These are phyloP conservation scores for Beauveria asiatica DNA, from an alignment of 2,329 filamentous ascomycete genomes.

Conservation along the genomic window DNA sequence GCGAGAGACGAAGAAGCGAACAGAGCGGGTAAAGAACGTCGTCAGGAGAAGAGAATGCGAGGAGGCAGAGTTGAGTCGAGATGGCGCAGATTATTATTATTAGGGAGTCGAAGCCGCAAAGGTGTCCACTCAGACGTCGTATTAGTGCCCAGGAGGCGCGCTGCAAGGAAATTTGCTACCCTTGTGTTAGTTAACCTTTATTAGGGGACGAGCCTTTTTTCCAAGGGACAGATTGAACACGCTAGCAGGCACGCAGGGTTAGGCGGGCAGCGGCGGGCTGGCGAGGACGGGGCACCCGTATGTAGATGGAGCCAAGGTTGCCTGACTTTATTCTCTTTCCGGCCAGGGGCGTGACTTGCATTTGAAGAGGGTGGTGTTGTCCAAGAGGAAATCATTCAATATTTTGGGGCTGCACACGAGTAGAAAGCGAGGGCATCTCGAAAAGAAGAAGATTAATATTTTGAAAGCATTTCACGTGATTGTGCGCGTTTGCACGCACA, in stretches of 20 bases:
- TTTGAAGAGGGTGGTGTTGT: background rate
- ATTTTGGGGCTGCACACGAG: background rate
- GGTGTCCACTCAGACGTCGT: slow-evolving; percentile 9
- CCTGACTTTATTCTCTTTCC: slow-evolving; percentile 5
- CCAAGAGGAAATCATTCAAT: background rate
- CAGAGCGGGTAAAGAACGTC: background rate
- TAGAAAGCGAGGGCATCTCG: background rate
- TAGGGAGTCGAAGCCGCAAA: slow-evolving; percentile 5
- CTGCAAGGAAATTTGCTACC: slow-evolving; percentile 9
- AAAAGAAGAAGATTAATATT: background rate
- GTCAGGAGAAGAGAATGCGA: slow-evolving; percentile 9
- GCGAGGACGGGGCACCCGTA: background rate
- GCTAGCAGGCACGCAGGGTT: background rate
- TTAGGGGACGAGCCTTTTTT: slow-evolving; percentile 5
- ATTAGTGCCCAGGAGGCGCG: slow-evolving; percentile 1
- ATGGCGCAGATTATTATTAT: slow-evolving; percentile 9
- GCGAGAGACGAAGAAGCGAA: slow-evolving; percentile 12
- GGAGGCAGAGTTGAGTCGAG: background rate
- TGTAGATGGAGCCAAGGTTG: slow-evolving; percentile 10
- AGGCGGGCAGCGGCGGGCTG: background rate
- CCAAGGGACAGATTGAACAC: background rate
- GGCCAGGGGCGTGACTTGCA: slow-evolving; percentile 5
- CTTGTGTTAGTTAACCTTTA: background rate
- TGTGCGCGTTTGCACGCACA: background rate
- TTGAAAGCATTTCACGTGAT: background rate